Base-by-base conservation (phyloP, 176 grass and related monocot genomes). In the Lolium rigidum region DNA sequence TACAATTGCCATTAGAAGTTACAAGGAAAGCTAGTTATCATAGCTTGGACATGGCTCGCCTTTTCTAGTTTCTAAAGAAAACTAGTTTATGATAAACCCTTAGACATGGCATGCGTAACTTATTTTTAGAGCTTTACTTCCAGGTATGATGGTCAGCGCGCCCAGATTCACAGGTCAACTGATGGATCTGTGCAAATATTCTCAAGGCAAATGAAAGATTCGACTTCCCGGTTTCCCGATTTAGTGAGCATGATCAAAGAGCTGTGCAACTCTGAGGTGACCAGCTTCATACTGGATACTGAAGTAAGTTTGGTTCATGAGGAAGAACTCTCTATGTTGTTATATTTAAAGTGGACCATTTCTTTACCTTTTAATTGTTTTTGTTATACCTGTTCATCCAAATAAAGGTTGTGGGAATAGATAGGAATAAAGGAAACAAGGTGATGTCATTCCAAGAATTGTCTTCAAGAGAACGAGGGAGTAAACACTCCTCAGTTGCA, bases 161-260 rank as follows among this genome's bases (percentile, higher is more conserved):
- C 96, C 9, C 96, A 98, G 93, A 98, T 98, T 89, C 96, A 98
- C 80, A 91, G 87, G 94, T 64, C 84, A 88, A 24, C 43, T 82
- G 90, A 98, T 89, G 96, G 91, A 55, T 95, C 93, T 54, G 70
- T 94, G 82, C 83, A 83, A 74, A 88, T 95, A 84, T 98, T 98
- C 92, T 98, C 96, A 61, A 91, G 96, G 71, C 93, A 98, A 92
- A 95, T 95, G 96, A 98, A 98, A 90, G 96, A 98, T 86, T 94
- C 96, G 56, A 95, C 93, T n/a, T 73, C 86, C 20, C 87, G 93
- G 68, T 95, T 98, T 88, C 93, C 96, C 57, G 92, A 98, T 91
- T 81, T 98, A 22, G 84, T 95, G 58, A 88, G 87, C 80, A 86
- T 90, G 71, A 95, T 98, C 84, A 94, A 80, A 86, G 96, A 98